These are phyloP conservation scores for Raphidocelis subcapitata DNA, from an alignment of 139 green algal genomes.

Conservation along the genomic window DNA sequence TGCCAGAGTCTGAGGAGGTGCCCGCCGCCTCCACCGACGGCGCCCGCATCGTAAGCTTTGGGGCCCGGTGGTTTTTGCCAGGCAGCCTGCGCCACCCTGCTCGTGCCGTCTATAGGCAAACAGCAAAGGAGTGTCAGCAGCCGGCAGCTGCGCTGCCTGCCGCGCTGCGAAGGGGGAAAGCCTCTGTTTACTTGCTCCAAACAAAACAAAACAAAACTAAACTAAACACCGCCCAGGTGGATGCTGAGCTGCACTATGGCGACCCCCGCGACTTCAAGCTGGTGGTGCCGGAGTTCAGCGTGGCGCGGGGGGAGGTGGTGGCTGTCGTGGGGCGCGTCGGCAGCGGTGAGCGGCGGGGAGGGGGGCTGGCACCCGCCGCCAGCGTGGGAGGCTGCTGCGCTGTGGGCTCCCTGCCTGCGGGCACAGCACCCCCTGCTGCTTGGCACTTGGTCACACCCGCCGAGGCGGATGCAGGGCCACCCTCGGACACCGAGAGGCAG, in stretches of 20 bases:
- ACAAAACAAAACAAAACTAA: neutral
- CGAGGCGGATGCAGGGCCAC: too few relatives aligned
- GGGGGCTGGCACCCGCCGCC: too few relatives aligned
- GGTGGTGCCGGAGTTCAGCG: conserved; percentile 39
- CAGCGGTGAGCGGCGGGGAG: conserved; percentile 43
- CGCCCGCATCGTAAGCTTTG: conserved; percentile 30
- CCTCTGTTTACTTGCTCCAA: too few relatives aligned
- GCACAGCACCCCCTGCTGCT: too few relatives aligned
- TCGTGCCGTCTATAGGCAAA: neutral
- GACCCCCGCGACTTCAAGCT: conserved; percentile 50
- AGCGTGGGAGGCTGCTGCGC: too few relatives aligned
- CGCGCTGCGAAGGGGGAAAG: too few relatives aligned
- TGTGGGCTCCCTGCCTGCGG: too few relatives aligned
- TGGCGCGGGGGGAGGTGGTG: conserved; percentile 56
- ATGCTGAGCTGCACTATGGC: conserved; percentile 35
- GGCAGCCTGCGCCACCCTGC: neutral
- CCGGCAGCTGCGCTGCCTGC: neutral
- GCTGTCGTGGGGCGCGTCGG: conserved; percentile 61
- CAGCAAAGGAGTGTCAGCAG: neutral
- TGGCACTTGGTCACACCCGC: too few relatives aligned
- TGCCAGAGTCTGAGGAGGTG: conserved; percentile 36
- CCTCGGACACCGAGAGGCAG: too few relatives aligned
- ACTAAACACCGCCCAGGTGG: conserved; percentile 11
- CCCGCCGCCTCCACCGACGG: conserved; percentile 12
- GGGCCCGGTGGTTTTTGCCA: neutral